A percentile compares a stretch with the other conserved stretches of the same genome.
Conservation (phyloP, 2,329 filamentous ascomycete species). For the Madurella mycetomatis region DNA sequence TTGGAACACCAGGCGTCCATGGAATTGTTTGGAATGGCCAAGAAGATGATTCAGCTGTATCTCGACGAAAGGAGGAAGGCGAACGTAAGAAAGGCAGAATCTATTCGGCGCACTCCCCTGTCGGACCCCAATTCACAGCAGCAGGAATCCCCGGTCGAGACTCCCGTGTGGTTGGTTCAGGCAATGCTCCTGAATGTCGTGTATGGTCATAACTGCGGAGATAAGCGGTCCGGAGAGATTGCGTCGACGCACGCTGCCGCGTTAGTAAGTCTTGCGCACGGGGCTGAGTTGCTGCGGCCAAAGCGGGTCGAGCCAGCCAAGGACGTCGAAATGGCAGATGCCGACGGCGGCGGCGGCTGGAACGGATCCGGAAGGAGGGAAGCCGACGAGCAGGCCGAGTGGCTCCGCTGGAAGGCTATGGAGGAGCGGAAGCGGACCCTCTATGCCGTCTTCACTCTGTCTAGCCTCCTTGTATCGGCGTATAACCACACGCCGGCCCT, state of each 20-base stretch:
- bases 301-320: slow-evolving; percentile 43
- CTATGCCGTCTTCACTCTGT: slow-evolving; percentile 85
- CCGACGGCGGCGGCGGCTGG: slow-evolving; percentile 45
- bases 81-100: slow-evolving; percentile 65
- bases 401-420: slow-evolving; percentile 80
- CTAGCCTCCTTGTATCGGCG: slow-evolving; percentile 82
- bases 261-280: slow-evolving; percentile 83
- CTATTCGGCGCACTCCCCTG: slow-evolving; percentile 45
- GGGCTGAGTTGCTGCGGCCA: slow-evolving; percentile 65
- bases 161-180: slow-evolving; percentile 91
- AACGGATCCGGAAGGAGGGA: slow-evolving; percentile 41
- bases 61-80: slow-evolving; percentile 86
- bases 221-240: slow-evolving; percentile 86
- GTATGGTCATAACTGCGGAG: slow-evolving; percentile 90
- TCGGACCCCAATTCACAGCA: slow-evolving; percentile 44
- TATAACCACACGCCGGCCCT: slow-evolving; percentile 90
- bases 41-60: slow-evolving; percentile 92
- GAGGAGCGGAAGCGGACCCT: slow-evolving; percentile 93
- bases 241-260: slow-evolving; percentile 89
- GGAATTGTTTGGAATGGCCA: slow-evolving; percentile 85
- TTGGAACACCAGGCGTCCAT: slow-evolving; percentile 73
- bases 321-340: slow-evolving; percentile 54
- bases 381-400: slow-evolving; percentile 63
- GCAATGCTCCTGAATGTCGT: slow-evolving; percentile 95
- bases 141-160: slow-evolving; percentile 62